Conservation (phyloP, 495 filamentous ascomycete genomes). For the Achaetomiella virescens region DNA sequence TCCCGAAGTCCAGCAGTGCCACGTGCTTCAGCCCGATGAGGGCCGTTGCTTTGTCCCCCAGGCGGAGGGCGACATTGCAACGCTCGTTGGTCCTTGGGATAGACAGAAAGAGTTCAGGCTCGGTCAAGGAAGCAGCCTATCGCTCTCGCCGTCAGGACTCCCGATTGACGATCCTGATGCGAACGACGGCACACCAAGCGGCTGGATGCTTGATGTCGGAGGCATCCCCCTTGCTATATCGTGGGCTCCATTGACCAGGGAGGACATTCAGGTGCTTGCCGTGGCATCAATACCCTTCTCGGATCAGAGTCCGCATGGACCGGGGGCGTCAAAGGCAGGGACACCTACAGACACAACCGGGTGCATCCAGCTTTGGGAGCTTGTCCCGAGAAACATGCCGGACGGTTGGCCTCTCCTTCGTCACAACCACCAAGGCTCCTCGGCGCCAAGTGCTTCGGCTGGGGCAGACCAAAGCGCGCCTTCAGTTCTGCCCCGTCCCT, state of each 20-base stretch:
- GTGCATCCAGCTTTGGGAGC: slow-evolving; percentile 41
- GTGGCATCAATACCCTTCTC: slow-evolving; percentile 39
- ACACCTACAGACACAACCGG: slow-evolving; percentile 22
- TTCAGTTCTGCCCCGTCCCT: slow-evolving; percentile 42
- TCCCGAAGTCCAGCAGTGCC: slow-evolving; percentile 20
- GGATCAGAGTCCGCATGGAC: slow-evolving; percentile 32
- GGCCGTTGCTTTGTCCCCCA: slow-evolving; percentile 26
- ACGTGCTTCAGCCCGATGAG: slow-evolving; percentile 17
- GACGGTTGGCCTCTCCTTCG: slow-evolving; percentile 17
- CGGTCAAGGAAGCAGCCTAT: slow-evolving; percentile 24
- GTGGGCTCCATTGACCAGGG: slow-evolving; percentile 36
- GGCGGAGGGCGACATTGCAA: slow-evolving; percentile 27
- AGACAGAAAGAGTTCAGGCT: slow-evolving; percentile 32
- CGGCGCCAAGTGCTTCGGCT: slow-evolving; percentile 32
- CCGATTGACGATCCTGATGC: slow-evolving; percentile 13
- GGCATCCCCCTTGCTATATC: slow-evolving; percentile 39
- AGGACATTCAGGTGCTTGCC: slow-evolving; percentile 36
- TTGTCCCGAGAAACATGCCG: slow-evolving; percentile 17
- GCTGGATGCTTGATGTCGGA: slow-evolving; percentile 42
- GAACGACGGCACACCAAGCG: slow-evolving; percentile 20
- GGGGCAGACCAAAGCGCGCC: slow-evolving; percentile 37
- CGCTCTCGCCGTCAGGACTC: slow-evolving; percentile 20
- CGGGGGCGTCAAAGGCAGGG: slow-evolving; percentile 18
- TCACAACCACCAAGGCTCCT: slow-evolving; percentile 23
- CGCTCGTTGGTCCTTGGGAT: slow-evolving; percentile 34